Percentiles rank a stretch among this genome's conserved stretches.
phyloP scores from a whole-genome alignment of 306 rosid genomes.

The Hippophae rhamnoides region DNA sequence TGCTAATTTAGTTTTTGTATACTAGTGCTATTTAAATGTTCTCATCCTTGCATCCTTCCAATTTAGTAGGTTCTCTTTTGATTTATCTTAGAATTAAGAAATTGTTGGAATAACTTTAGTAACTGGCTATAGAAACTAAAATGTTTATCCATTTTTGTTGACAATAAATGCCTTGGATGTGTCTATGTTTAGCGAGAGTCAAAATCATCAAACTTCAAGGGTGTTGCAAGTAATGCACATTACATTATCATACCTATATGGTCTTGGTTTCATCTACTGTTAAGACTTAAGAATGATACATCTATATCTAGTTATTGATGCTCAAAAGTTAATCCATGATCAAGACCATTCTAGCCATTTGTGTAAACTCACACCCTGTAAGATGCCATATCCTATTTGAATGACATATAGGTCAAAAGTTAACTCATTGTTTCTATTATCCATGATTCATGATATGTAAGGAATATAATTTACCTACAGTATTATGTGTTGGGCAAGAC shows the following conservation, averaged over 20 bases:
- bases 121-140: constrained; percentile 14
- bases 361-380: no score
- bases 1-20: constrained; percentile 9
- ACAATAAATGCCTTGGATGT: constrained; percentile 98
- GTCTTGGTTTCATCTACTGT: no score
- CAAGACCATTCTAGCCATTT: no score
- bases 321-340: no score
- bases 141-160: constrained; percentile 16
- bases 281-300: constrained; percentile 4
- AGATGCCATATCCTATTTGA: no score
- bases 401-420: no score
- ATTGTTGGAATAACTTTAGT: neutral
- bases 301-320: neutral
- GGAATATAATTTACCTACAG: no score
- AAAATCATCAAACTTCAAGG: constrained; percentile 83
- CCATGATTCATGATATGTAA: no score
- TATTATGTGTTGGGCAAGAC: no score
- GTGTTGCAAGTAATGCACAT: constrained; percentile 66
- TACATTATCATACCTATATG: neutral
- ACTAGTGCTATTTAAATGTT: neutral
- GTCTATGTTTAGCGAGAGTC: constrained; percentile 96
- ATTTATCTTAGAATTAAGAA: neutral
- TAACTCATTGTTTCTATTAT: no score
- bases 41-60: neutral
- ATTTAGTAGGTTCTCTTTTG: neutral